Evolutionary conservation across 129 eudicot genomes (phyloP).

Genomic region (Rutidosis leptorrhynchoides): DNA sequence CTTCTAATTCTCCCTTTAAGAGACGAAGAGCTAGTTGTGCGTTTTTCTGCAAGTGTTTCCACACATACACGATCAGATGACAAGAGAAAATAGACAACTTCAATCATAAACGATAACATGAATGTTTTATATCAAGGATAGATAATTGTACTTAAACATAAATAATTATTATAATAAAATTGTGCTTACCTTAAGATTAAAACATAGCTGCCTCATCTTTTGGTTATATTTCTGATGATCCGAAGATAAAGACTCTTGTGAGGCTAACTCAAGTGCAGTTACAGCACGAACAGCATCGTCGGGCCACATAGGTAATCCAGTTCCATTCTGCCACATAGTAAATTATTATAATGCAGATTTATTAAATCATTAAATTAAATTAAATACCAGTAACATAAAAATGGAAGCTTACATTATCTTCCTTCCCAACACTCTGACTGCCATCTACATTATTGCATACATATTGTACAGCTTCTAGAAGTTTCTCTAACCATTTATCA

Average conservation of each 20-base stretch:
- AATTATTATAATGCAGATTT: not conserved
- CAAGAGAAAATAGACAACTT: not conserved
- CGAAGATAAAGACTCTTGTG: slow-evolving; percentile 63
- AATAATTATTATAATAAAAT: not conserved
- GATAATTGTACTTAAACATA: not conserved
- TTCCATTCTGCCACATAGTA: slow-evolving; percentile 20
- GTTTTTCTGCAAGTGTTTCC: slow-evolving; percentile 47
- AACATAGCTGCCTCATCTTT: slow-evolving; percentile 70
- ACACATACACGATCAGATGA: not conserved
- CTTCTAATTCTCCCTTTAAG: slow-evolving; percentile 72
- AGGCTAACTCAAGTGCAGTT: slow-evolving; percentile 80
- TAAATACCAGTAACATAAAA: not conserved
- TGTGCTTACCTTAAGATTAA: slow-evolving; percentile 66
- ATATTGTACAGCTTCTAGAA: slow-evolving; percentile 61
- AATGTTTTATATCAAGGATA: not conserved
- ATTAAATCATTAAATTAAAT: not conserved
- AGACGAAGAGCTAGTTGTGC: slow-evolving; percentile 65
- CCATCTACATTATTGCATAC: slow-evolving; percentile 43
- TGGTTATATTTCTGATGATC: slow-evolving; percentile 82
- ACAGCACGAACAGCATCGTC: slow-evolving; percentile 78
- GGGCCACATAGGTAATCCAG: slow-evolving; percentile 55
- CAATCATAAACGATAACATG: slow-evolving; percentile 5
- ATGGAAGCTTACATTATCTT: slow-evolving; percentile 37
- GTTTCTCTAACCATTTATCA: slow-evolving; percentile 83
- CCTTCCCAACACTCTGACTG: slow-evolving; percentile 41